Percentiles rank a stretch among this genome's conserved stretches.
phyloP scores from a whole-genome alignment of 2,329 filamentous ascomycete species.

The Aspergillus hiratsukae region DNA sequence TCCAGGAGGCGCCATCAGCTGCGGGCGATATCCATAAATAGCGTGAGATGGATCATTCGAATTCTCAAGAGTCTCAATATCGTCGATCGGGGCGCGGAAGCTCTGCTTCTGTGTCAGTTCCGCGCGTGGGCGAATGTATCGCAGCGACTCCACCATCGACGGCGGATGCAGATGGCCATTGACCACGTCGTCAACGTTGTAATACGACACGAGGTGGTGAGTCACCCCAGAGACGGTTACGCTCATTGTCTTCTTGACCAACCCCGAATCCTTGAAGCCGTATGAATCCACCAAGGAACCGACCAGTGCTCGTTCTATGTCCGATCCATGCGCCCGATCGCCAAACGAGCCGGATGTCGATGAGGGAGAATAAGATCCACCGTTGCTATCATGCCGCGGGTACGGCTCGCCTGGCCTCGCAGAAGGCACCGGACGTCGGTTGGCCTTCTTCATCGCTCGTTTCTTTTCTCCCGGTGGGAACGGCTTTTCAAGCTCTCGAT shows the following conservation, averaged over 20 bases:
- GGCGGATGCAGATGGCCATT: conserved; percentile 57
- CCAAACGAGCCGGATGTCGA: conserved; percentile 30
- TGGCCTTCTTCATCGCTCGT: conserved; percentile 68
- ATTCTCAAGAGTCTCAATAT: conserved; percentile 48
- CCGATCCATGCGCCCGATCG: conserved; percentile 39
- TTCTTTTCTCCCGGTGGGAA: conserved; percentile 84
- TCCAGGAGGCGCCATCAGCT: conserved; percentile 30
- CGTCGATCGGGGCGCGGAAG: conserved; percentile 63
- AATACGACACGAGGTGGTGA: conserved; percentile 87
- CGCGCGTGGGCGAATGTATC: conserved; percentile 50
- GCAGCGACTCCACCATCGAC: conserved; percentile 49
- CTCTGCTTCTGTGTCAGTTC: conserved; percentile 60
- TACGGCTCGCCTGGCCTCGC: conserved; percentile 52
- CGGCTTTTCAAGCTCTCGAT: conserved; percentile 72
- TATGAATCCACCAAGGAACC: conserved; percentile 89
- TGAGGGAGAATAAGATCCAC: conserved; percentile 36
- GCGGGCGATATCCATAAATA: conserved; percentile 39
- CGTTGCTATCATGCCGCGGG: conserved; percentile 40
- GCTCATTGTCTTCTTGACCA: conserved; percentile 92
- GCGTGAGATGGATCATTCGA: conserved; percentile 35
- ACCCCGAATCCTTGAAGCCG: conserved; percentile 72
- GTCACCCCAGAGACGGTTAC: conserved; percentile 68
- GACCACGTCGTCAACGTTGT: conserved; percentile 74
- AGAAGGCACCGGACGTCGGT: conserved; percentile 38
- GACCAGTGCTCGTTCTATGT: conserved; percentile 58